Conservation (phyloP, 495 filamentous ascomycete genomes). For the Achaetomiella virescens region DNA sequence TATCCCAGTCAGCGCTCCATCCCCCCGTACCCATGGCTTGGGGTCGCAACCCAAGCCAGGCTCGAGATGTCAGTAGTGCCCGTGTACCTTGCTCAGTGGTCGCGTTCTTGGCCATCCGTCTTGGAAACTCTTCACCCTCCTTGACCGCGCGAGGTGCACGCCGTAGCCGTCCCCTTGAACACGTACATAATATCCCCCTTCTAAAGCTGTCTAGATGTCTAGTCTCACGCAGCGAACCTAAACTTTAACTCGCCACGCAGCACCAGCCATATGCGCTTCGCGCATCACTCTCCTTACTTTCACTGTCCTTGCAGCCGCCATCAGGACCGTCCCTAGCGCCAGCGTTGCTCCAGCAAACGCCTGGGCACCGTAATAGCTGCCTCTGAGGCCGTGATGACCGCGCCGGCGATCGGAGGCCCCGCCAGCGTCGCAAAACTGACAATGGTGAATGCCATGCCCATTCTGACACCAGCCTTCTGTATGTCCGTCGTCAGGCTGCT, state of each 20-base stretch:
- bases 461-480: conserved; percentile 61
- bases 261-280: not conserved
- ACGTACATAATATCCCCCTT: no score
- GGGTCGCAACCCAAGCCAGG: no score
- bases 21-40: no score
- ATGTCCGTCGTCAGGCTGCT: conserved; percentile 56
- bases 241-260: conserved; percentile 16
- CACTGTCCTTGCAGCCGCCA: conserved; percentile 35
- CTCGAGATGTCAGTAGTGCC: no score
- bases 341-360: conserved; percentile 49
- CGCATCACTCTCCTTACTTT: conserved; percentile 27
- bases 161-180: no score
- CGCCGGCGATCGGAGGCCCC: conserved; percentile 69
- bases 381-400: conserved; percentile 52
- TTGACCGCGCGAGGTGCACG: no score
- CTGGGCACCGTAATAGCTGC: conserved; percentile 58
- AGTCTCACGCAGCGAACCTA: no score
- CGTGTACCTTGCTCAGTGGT: no score
- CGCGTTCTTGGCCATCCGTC: no score
- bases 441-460: conserved; percentile 76
- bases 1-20: no score
- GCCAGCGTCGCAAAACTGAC: conserved; percentile 65
- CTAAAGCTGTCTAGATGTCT: no score
- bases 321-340: conserved; percentile 35
- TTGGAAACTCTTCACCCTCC: no score